Conservation (phyloP, 805 yeast genomes). For the Yarrowia sp. region DNA sequence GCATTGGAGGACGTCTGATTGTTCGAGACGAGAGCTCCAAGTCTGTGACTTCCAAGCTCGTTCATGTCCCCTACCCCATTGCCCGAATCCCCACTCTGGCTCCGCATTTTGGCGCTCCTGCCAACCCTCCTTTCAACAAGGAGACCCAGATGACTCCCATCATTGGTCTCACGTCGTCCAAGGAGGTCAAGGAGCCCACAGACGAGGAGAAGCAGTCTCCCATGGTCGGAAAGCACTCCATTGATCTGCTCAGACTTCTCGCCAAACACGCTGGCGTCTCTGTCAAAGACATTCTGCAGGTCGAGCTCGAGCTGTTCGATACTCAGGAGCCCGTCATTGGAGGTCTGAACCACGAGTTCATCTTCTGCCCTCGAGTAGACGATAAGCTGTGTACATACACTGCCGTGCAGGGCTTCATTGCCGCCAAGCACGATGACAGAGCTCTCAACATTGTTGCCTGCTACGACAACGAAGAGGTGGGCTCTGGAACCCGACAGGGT, state of each 20-base stretch:
- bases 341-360: conserved; percentile 71
- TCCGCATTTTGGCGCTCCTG: conserved; percentile 76
- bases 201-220: conserved; percentile 67
- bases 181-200: conserved; percentile 43
- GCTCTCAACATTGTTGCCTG: conserved; percentile 53
- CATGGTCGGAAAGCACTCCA: conserved; percentile 62
- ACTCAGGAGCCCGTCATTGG: conserved; percentile 76
- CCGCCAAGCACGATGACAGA: conserved; percentile 36
- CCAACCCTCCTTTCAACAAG: conserved; percentile 66
- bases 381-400: conserved; percentile 80
- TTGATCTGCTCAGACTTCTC: conserved; percentile 63
- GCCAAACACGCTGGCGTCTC: conserved; percentile 57
- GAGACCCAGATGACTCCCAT: conserved; percentile 83
- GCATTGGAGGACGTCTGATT: conserved; percentile 71
- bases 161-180: conserved; percentile 50
- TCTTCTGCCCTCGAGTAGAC: conserved; percentile 79
- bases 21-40: conserved; percentile 41
- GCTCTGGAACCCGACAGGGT: conserved; percentile 76
- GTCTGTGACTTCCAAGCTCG: conserved; percentile 38
- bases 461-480: conserved; percentile 82
- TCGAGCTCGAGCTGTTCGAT: conserved; percentile 78
- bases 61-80: conserved; percentile 44
- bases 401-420: conserved; percentile 52
- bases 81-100: conserved; percentile 84
- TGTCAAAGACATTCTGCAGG: conserved; percentile 60